Evolutionary conservation across 2,329 filamentous ascomycete species (phyloP).

Genomic region (Epichloe amarillans): DNA sequence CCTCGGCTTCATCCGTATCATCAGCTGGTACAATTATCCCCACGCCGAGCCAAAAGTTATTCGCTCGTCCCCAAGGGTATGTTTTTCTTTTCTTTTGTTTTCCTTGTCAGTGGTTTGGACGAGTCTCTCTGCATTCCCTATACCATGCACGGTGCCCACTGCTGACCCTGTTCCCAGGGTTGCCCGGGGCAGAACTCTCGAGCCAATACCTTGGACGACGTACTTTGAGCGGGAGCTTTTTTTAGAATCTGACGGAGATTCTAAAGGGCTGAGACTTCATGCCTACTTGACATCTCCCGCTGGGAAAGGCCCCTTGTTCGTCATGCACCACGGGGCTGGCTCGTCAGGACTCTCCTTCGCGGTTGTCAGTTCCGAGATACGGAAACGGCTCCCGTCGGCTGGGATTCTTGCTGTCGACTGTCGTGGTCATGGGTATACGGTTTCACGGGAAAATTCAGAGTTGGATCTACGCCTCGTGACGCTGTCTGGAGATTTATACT

Average conservation of each 20-base stretch:
- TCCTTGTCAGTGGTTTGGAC: no score
- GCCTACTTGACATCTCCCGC: conserved; percentile 76
- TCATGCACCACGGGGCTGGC: conserved; percentile 89
- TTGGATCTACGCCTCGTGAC: conserved; percentile 61
- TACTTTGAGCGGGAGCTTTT: conserved; percentile 83
- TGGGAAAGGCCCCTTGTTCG: conserved; percentile 66
- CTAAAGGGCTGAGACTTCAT: conserved; percentile 53
- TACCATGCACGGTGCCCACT: conserved; percentile 6
- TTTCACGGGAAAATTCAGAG: conserved; percentile 24
- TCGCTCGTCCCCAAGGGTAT: conserved; percentile 57
- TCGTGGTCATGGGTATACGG: conserved; percentile 68
- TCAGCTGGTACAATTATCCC: conserved; percentile 88
- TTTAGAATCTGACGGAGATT: conserved; percentile 36
- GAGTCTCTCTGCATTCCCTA: neutral
- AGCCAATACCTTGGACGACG: conserved; percentile 70
- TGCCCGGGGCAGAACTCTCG: conserved; percentile 39
- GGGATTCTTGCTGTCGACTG: conserved; percentile 80
- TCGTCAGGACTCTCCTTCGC: conserved; percentile 91
- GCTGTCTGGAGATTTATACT: conserved; percentile 58
- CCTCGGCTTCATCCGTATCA: conserved; percentile 69
- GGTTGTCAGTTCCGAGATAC: conserved; percentile 62
- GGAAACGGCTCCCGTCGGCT: conserved; percentile 61
- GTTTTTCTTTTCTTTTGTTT: conserved; percentile 7
- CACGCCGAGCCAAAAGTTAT: conserved; percentile 57
- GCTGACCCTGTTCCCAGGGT: conserved; percentile 21